These are phyloP conservation scores for Medicago ruthenica DNA, from an alignment of 306 rosid genomes.

Conservation along the genomic window DNA sequence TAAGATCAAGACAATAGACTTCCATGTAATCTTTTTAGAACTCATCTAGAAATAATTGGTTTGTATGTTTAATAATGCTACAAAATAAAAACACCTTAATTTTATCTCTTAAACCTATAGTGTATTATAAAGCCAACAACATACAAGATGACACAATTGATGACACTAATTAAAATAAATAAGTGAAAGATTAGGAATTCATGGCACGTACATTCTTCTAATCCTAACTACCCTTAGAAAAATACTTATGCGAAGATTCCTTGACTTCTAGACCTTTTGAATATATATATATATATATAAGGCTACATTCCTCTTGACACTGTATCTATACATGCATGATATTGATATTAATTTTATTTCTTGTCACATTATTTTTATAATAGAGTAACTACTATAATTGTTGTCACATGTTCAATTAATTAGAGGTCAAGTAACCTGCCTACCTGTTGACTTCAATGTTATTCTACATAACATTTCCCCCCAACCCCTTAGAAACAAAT, in stretches of 20 bases:
- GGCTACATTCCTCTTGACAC: slow-evolving; percentile 19
- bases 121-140: slow-evolving; percentile 29
- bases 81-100: slow-evolving; percentile 31
- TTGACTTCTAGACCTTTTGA: slow-evolving; percentile 52
- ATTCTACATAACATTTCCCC: slow-evolving; percentile 27
- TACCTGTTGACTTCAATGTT: slow-evolving; percentile 52
- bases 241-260: slow-evolving; percentile 42
- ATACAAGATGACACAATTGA: slow-evolving; percentile 32
- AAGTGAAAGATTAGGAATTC: slow-evolving; percentile 40
- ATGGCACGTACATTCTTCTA: slow-evolving; percentile 50
- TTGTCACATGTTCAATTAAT: slow-evolving; percentile 38
- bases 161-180: slow-evolving; percentile 37
- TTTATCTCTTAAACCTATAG: slow-evolving; percentile 22
- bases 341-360: slow-evolving; percentile 32
- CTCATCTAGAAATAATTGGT: slow-evolving; percentile 44
- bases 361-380: slow-evolving; percentile 17
- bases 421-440: slow-evolving; percentile 46
- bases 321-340: slow-evolving; percentile 44
- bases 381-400: slow-evolving; percentile 9
- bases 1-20: slow-evolving; percentile 65
- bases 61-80: slow-evolving; percentile 33
- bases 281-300: background rate
- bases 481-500: slow-evolving; percentile 31
- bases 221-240: slow-evolving; percentile 45
- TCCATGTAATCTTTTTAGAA: slow-evolving; percentile 69